Evolutionary conservation across 192 early-diverging fungal species (phyloP), one percentile per base, ranked within the genome.

Genomic region (Thamnidium elegans): DNA sequence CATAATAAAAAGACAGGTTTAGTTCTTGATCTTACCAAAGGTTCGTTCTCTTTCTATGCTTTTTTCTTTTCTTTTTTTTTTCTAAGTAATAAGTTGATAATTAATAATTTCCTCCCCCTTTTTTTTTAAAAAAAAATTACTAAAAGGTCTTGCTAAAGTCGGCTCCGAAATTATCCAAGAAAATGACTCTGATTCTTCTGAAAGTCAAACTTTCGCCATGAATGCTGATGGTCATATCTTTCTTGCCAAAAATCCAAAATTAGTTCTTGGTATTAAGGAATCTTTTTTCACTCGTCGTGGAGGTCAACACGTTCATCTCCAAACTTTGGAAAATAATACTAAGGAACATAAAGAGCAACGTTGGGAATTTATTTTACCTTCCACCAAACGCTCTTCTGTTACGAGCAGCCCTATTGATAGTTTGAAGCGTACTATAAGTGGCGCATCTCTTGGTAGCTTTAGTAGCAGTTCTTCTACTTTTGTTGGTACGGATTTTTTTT

Each of bases 221-320:
- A 55, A 53, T 3, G 7, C 43, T 8, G 21, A 63, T 44, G 62
- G 68, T n/a, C 68, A 70, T 20, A 70, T 70, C 36, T 64, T 50
- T 47, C 13, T 63, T 7, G 34, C n/a, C 5, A 11, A 55, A 13
- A 43, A 56, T n/a, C 46, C 45, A 17, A 20, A 39, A 13, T 39
- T 70, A 23, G 68, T 70, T 3, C 45, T 70, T 21, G 68, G 68
- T 50, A 70, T 70, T 44, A 70, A 70, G 48, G 68, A 70, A 56
- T 64, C 68, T n/a, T 70, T 70, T 45, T 70, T 70, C n/a, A 48
- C 54, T 23, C 61, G 62, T n/a, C 62, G 55, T 30, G 68, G 64
- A n/a, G 68, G 68, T 23, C 39, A 55, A n/a, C 68, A 58, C 23
- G 62, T 70, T 9, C 68, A 70, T 64, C 47, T 70, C 23, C 68